Evolutionary conservation across 495 filamentous ascomycete species (phyloP), one percentile per base, ranked within the genome.

Genomic region (Delitschia confertaspora): DNA sequence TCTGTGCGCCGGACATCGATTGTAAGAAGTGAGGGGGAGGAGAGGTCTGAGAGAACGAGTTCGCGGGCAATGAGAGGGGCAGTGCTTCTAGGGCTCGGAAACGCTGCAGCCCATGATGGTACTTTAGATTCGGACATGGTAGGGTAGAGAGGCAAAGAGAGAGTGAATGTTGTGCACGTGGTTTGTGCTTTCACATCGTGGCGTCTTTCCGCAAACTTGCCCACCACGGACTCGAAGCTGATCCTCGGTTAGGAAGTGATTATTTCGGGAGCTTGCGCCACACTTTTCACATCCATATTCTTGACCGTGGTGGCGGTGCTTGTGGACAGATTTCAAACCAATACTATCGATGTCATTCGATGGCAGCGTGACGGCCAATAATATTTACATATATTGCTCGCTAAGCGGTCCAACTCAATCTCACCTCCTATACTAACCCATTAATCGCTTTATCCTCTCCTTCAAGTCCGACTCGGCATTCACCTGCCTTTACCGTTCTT

Each of bases 1-100:
- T 65, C 62, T 4, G 58, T 65, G 7, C 62, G 48, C 4, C 62
- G 56, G 9, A 63, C 60, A 49, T 65, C 62, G 5, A 65, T 37
- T 25, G 63, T 55, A 23, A 64, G 54, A 23, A 59, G 45, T 6
- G 29, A n/a, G 4, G 42, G 42, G n/a, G 47, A 48, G 0, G 26
- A 33, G n/a, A 56, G 36, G 6, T 14, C 17, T 22, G 35, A 20
- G 16, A 55, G 42, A 19, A 23, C 52, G 4, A 8, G 27, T 10
- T 50, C 46, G 46, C 52, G 52, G 38, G 52, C 17, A 10, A 55
- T 18, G 39, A 47, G 24, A 17, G 42, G 41, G 11, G 52, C 52
- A n/a, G 47, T 51, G 31, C 23, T 31, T 27, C 25, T 24, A 25
- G 47, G 46, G 1, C 46, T 9, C 1, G 52, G 52, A 25, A 55